phyloP scores from a whole-genome alignment of 345 rosid species.

The Erucastrum elatum region DNA sequence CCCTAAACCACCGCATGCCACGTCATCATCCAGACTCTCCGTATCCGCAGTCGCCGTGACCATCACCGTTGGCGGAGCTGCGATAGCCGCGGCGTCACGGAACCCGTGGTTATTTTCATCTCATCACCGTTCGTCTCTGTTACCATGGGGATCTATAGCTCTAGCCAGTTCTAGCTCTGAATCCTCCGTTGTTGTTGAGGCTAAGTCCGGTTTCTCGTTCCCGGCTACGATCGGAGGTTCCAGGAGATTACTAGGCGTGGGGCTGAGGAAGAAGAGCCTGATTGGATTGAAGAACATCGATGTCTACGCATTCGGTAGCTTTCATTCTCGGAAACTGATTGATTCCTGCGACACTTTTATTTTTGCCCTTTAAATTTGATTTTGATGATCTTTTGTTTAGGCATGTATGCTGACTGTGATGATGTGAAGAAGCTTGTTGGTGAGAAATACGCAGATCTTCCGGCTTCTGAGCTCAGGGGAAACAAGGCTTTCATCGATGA shows the following conservation, averaged over 20 bases:
- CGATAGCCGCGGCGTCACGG: constrained; percentile 44
- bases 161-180: constrained; percentile 55
- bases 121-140: constrained; percentile 33
- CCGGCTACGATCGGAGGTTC: constrained; percentile 58
- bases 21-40: constrained; percentile 33
- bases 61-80: constrained; percentile 46
- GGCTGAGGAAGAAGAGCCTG: constrained; percentile 69
- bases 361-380: neutral
- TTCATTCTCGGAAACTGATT: too few species aligned
- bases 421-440: constrained; percentile 58
- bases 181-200: constrained; percentile 49
- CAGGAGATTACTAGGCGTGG: constrained; percentile 67
- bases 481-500: constrained; percentile 54
- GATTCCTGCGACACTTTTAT: too few species aligned
- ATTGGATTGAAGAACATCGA: constrained; percentile 85
- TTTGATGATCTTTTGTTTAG: constrained; percentile 32
- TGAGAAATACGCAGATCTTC: constrained; percentile 58
- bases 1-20: constrained; percentile 25
- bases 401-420: constrained; percentile 70
- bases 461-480: constrained; percentile 59
- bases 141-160: constrained; percentile 64
- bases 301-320: constrained; percentile 70
- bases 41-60: constrained; percentile 40
- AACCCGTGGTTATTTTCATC: constrained; percentile 42
- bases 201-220: constrained; percentile 68